phyloP scores from a whole-genome alignment of 2,329 filamentous ascomycete genomes.

The Cryphonectria japonica region DNA sequence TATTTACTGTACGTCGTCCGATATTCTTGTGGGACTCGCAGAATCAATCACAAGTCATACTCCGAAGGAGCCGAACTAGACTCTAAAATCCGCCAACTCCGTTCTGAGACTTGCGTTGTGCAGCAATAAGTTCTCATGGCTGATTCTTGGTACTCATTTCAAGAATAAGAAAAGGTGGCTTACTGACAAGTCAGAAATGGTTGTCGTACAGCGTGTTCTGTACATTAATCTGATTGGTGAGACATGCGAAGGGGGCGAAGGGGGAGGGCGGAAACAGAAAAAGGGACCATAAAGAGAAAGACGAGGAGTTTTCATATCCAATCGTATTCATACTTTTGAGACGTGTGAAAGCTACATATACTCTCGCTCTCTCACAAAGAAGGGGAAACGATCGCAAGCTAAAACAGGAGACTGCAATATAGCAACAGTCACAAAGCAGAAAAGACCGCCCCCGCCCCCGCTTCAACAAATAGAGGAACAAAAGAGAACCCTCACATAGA shows the following conservation, averaged over 20 bases:
- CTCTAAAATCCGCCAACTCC: slow-evolving; percentile 1
- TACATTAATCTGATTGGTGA: background rate
- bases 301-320: background rate
- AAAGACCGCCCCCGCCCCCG: background rate
- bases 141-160: background rate
- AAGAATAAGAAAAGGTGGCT: background rate
- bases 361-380: too few relatives aligned
- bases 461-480: background rate
- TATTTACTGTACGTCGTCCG: background rate
- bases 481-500: background rate
- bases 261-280: background rate
- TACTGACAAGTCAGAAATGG: background rate
- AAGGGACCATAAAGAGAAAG: too few relatives aligned
- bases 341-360: background rate
- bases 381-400: too few relatives aligned
- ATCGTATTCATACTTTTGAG: background rate
- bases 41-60: background rate
- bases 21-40: background rate
- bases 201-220: background rate
- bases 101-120: background rate
- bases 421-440: background rate
- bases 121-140: background rate
- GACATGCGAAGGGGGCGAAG: too few relatives aligned
- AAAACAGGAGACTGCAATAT: background rate
- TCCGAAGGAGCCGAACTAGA: background rate